Base-by-base conservation (phyloP, 306 rosid species). In the Pueraria montana region DNA sequence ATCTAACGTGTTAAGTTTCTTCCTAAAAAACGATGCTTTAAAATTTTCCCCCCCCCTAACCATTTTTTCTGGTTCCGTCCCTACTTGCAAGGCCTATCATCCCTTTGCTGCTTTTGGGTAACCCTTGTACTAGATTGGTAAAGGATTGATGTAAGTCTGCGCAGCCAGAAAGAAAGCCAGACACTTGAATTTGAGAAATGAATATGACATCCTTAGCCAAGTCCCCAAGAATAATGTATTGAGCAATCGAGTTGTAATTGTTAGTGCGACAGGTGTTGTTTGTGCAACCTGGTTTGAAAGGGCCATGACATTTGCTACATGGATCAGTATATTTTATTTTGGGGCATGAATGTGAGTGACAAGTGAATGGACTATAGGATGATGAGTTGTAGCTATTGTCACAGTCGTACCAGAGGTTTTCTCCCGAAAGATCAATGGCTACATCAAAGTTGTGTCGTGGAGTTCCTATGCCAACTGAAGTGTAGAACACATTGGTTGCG, bases 391-490 rank as follows among this genome's bases (percentile, higher is more conserved):
- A 80, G 21, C 62, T 11, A 5, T 20, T 59, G 38, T 75, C 21
- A 32, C 89, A 81, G 1, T 61, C 80, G n/a, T 80, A 86, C 86
- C 89, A 85, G 0, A 87, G 82, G 68, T 32, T 64, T 26, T 72
- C 76, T 12, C 89, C 89, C 2, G 74, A 40, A 45, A 89, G 86
- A 79, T 87, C 88, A 67, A 85, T 45, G 61, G 12, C 84, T 10
- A 83, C 53, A 2, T 83, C 26, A 59, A 83, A 52, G 72, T 76
- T 52, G 7, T 71, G 78, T 11, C 42, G 21, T 30, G 89, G 87
- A 11, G 86, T 85, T 78, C 91, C 93, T 6, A 85, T 70, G 64
- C 84, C 85, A 38, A 87, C 2, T 46, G 80, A 68, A 13, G 86
- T 69, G 9, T 80, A 78, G 85, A 80, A 86, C 6, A 87, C 74